A percentile compares a stretch with the other conserved stretches of the same genome.
Evolutionary conservation across 192 early-diverging fungal species (phyloP).

Genomic region (Linderina pennispora): DNA sequence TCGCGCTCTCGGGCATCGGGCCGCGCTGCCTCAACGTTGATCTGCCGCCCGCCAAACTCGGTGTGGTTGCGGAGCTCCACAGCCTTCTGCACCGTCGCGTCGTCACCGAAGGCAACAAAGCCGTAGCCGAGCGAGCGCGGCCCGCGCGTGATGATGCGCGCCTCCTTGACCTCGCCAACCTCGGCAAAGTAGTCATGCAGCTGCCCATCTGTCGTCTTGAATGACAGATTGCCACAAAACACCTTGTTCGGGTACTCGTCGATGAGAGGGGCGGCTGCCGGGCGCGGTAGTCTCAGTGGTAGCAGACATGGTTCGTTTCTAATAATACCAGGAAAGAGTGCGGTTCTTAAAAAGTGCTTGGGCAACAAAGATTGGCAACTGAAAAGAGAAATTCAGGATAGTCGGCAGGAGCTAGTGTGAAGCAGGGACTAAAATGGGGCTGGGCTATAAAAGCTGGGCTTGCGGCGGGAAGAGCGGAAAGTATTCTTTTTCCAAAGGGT

Average conservation of each 20-base stretch:
- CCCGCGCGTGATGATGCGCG: slow-evolving; percentile 76
- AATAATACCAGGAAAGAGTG: too few species aligned
- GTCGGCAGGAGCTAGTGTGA: background rate
- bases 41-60: slow-evolving; percentile 77
- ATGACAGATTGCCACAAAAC: slow-evolving; percentile 94
- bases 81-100: slow-evolving; percentile 66
- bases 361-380: background rate
- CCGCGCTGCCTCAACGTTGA: slow-evolving; percentile 88
- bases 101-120: slow-evolving; percentile 78
- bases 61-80: slow-evolving; percentile 67
- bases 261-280: slow-evolving; percentile 1
- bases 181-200: slow-evolving; percentile 69
- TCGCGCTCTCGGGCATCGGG: slow-evolving; percentile 44
- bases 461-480: too few species aligned
- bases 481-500: too few species aligned
- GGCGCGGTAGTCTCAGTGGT: slow-evolving; percentile 22
- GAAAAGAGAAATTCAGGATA: slow-evolving; percentile 1
- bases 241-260: slow-evolving; percentile 62
- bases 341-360: too few species aligned
- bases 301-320: slow-evolving; percentile 28
- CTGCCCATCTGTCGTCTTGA: slow-evolving; percentile 75
- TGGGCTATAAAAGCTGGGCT: background rate
- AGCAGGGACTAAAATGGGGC: slow-evolving; percentile 1
- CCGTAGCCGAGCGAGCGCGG: slow-evolving; percentile 88
- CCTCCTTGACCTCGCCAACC: slow-evolving; percentile 64